Evolutionary conservation across 495 filamentous ascomycete genomes (phyloP), one percentile per base, ranked within the genome.

Genomic region (Annulohypoxylon nitens): DNA sequence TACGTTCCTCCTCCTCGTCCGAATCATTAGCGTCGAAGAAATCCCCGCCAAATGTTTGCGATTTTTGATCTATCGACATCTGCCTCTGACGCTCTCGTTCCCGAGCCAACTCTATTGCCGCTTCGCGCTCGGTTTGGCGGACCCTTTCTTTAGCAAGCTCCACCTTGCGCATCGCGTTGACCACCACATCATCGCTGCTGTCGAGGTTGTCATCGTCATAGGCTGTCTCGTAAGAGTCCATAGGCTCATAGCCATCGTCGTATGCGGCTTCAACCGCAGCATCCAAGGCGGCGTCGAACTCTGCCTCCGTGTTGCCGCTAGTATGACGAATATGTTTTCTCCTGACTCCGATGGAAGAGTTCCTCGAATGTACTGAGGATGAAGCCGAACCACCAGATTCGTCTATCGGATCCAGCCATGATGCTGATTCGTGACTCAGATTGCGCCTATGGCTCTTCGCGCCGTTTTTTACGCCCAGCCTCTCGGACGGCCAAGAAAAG

Each of bases 321-420:
- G 89, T 78, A 20, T 84, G 86, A 26, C 90, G 87, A 50, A 93
- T 88, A 61, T 84, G 88, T 71, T 91, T 91, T 63, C 90, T 86
- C 58, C 89, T 87, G 20, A 94, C 78, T 59, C 88, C 89, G 47
- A 91, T 78, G 2, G 90, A 92, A 2, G 92, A 95, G 6, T 90
- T 88, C 60, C 92, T 84, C 0, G 95, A 97, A 78, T 94, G 92
- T 1, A 93, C 86, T n/a, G 93, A 97, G 2, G 93, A 92, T 20
- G 89, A 84, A 5, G 89, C 90, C 23, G 95, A 97, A 14, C 89
- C 91, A 36, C 91, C 93, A 8, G 94, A 97, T 78, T 99, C 96
- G 80, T 98, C 95, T 62, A 98, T 98, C 0, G 96, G 97, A 77
- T 98, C 94, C 8, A 99, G 82, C 96, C 96, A 99, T 5, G 95